phyloP scores from a whole-genome alignment of 352 stramenopile genomes.

The Plasmopara muralis region DNA sequence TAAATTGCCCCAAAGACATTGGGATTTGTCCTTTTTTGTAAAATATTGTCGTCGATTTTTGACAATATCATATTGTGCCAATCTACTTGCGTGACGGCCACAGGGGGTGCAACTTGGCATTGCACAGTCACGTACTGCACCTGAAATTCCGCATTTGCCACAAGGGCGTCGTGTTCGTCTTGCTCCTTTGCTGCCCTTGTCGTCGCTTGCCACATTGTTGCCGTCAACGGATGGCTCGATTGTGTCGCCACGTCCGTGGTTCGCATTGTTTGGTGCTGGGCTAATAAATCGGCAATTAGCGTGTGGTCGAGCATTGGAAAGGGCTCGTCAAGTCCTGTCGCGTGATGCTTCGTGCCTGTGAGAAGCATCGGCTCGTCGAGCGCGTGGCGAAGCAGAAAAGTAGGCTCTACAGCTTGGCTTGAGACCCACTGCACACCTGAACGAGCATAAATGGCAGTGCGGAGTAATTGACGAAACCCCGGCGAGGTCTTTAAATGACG shows the following conservation, averaged over 20 bases:
- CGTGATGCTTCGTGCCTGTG: conserved; percentile 27
- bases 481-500: conserved; percentile 42
- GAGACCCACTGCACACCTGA: conserved; percentile 41
- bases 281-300: conserved; percentile 30
- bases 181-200: background rate
- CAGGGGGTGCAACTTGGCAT: conserved; percentile 29
- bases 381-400: conserved; percentile 36
- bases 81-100: conserved; percentile 48
- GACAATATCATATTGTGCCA: conserved; percentile 37
- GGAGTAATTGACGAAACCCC: conserved; percentile 43
- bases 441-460: conserved; percentile 38
- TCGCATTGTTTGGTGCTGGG: conserved; percentile 27
- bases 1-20: conserved; percentile 59
- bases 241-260: conserved; percentile 36
- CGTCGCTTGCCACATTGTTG: conserved; percentile 22
- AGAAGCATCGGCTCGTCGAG: conserved; percentile 48
- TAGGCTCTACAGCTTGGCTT: conserved; percentile 17
- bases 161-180: conserved; percentile 10
- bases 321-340: conserved; percentile 20
- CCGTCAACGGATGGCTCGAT: conserved; percentile 27
- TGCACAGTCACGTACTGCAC: conserved; percentile 36
- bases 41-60: background rate
- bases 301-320: conserved; percentile 33
- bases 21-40: conserved; percentile 8
- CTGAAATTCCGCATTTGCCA: conserved; percentile 51